Base-by-base conservation (phyloP, 23 red algal genomes). In the Cyanidioschyzon merolae region DNA sequence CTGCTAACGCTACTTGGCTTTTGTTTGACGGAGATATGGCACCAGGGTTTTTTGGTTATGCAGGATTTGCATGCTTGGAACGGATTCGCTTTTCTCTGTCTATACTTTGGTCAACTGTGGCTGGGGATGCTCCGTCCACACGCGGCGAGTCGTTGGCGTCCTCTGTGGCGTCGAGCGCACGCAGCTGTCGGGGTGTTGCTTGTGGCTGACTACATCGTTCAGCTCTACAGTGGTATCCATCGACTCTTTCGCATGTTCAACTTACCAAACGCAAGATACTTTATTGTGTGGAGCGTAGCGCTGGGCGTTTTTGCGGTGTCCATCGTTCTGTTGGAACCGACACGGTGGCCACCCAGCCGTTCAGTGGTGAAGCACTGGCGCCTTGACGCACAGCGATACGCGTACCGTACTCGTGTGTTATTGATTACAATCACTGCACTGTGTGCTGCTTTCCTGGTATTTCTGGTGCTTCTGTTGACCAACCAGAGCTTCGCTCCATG, bases 21-120 rank as follows among this genome's bases (percentile, higher is more conserved):
- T 40, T 36, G 58, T 67, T 58, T 81, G 78, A 81, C 78, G 1
- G 78, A 81, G 41, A 1, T 81, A 26, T 81, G 78, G 78, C 78
- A 81, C n/a, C 34, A 81, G 32, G 78, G 38, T 21, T 81, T 81
- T 58, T 41, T 81, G 36, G 2, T 34, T 0, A 81, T 81, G 78
- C 78, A 81, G 16, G 78, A 81, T 68, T 50, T 50, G 34, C 78
- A 81, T 40, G 54, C 58, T 18, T 81, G 54, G n/a, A 81, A 81
- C n/a, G 54, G 78, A n/a, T 68, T 81, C 41, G 68, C 78, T 0
- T 59, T 81, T 54, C 1, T 57, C n/a, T 21, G 54, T 1, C 45
- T 81, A 0, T 71, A 39, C 1, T 81, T 63, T 30, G 51, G 37
- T 18, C 78, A 81, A 57, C 45, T 81, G 35, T 25, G 54, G 57